Percentiles rank a stretch among this genome's conserved stretches.
These are phyloP conservation scores for Pholiota adiposa DNA, from an alignment of 1,284 basidiomycete genomes.

Conservation along the genomic window DNA sequence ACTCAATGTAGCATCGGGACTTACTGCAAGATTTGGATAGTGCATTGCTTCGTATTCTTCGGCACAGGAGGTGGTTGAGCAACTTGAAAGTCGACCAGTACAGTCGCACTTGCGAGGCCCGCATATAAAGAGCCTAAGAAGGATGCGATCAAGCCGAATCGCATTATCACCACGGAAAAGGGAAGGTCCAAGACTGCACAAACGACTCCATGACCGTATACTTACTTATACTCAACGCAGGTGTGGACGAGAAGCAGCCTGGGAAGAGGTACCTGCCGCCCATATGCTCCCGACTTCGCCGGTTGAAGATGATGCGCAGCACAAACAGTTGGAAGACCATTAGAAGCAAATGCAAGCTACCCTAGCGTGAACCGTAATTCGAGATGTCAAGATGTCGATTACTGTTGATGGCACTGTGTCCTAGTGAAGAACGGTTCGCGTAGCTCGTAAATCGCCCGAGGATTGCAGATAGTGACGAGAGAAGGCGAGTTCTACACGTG, in stretches of 20 bases:
- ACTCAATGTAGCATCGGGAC: slow-evolving; percentile 25
- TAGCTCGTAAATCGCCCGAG: background rate
- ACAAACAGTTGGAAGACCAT: background rate
- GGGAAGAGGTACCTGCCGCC: slow-evolving; percentile 15
- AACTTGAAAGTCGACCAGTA: slow-evolving; percentile 74
- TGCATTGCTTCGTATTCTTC: slow-evolving; percentile 60
- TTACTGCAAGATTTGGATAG: slow-evolving; percentile 66
- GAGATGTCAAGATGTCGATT: background rate
- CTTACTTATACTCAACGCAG: slow-evolving; percentile 13
- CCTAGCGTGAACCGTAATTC: background rate
- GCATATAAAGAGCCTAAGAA: slow-evolving; percentile 15
- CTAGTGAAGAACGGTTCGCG: background rate
- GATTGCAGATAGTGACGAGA: background rate
- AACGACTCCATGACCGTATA: background rate
- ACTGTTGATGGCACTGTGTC: background rate
- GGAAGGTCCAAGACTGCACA: slow-evolving; percentile 3
- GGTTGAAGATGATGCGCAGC: slow-evolving; percentile 2
- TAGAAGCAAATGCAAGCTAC: background rate
- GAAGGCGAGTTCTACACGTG: background rate
- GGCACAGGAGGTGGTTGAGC: slow-evolving; percentile 71
- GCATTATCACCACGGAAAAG: slow-evolving; percentile 16
- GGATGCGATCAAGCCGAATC: slow-evolving; percentile 6
- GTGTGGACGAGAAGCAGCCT: slow-evolving; percentile 24
- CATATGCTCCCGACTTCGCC: slow-evolving; percentile 21
- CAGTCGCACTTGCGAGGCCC: slow-evolving; percentile 35